Base-by-base conservation (phyloP, 306 rosid genomes). In the Casuarina equisetifolia region DNA sequence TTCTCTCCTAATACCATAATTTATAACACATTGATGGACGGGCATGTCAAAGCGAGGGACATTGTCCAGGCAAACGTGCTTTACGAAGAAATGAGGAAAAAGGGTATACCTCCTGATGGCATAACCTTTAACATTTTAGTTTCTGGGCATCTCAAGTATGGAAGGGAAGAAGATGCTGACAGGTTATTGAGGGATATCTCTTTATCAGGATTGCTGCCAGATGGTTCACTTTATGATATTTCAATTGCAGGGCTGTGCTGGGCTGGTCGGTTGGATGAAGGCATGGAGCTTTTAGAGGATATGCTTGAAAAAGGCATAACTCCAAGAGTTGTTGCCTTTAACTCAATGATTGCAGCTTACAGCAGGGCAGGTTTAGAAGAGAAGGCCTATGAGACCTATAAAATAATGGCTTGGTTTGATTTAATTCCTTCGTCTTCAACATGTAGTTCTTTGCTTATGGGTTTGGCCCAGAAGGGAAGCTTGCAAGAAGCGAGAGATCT, bases 1-100 rank as follows among this genome's bases (percentile, higher is more conserved):
- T 61, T 84, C 66, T 53, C 82, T 66, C 83, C 79, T 5, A 82
- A 84, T 79, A 76, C 85, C 51, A 43, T 5, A 36, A 70, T 79
- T 2, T 92, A 85, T 80, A 92, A 90, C 81, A 80, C 91, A 16
- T 57, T 90, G 78, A 84, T 92, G 80, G 88, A 89, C 83, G 97
- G 96, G 71, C 86, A 90, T 75, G 86, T 92, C 75, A 92, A 92
- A 88, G 85, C 93, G n/a, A 78, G 93, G 79, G 93, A 92, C 44
- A 68, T 90, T 67, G 85, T 72, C 72, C 91, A 89, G 69, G 97
- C 96, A 68, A 87, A 62, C 84, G 72, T 76, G 81, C 87, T 92
- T 66, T 90, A 75, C 64, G 89, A 89, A 73, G 93, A 89, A 80
- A 92, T 92, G 97, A 88, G 69, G 82, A 75, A 80, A 54, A 89